Percentiles rank a stretch among this genome's conserved stretches.
Conservation (phyloP, 2,329 filamentous ascomycete genomes). For the Neodidymelliopsis sp. region DNA sequence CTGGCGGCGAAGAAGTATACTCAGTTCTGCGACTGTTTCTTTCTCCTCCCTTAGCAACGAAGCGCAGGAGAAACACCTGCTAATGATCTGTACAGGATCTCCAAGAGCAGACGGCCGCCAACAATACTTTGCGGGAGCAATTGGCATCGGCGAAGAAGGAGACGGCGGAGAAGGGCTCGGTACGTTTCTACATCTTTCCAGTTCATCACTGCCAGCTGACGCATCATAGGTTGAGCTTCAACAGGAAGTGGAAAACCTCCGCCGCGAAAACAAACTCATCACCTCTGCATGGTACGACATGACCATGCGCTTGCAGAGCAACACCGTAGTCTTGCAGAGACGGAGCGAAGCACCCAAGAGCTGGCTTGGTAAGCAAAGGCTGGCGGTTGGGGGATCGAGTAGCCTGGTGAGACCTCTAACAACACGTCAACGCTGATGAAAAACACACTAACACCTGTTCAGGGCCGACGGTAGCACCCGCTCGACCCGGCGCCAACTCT, state of each 20-base stretch:
- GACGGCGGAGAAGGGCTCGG: slow-evolving; percentile 46
- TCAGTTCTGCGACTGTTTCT: slow-evolving; percentile 23
- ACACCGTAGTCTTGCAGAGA: slow-evolving; percentile 79
- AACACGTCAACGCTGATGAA: background rate
- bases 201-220: slow-evolving; percentile 1
- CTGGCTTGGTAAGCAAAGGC: slow-evolving; percentile 83
- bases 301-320: slow-evolving; percentile 79
- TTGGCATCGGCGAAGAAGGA: slow-evolving; percentile 46
- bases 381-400: slow-evolving; percentile 46
- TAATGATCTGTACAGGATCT: slow-evolving; percentile 40
- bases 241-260: slow-evolving; percentile 69
- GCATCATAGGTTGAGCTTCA: slow-evolving; percentile 40
- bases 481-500: slow-evolving; percentile 21
- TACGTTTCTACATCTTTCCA: slow-evolving; percentile 23
- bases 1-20: slow-evolving; percentile 38
- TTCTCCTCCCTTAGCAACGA: slow-evolving; percentile 12
- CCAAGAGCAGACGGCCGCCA: slow-evolving; percentile 36
- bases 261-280: slow-evolving; percentile 80
- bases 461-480: slow-evolving; percentile 32
- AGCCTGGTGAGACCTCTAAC: slow-evolving; percentile 27
- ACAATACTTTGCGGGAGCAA: slow-evolving; percentile 36
- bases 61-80: slow-evolving; percentile 19
- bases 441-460: background rate
- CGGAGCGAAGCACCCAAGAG: slow-evolving; percentile 78
- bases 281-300: slow-evolving; percentile 88